Conservation (phyloP, 2,329 filamentous ascomycete species). For the Colletotrichum horii region DNA sequence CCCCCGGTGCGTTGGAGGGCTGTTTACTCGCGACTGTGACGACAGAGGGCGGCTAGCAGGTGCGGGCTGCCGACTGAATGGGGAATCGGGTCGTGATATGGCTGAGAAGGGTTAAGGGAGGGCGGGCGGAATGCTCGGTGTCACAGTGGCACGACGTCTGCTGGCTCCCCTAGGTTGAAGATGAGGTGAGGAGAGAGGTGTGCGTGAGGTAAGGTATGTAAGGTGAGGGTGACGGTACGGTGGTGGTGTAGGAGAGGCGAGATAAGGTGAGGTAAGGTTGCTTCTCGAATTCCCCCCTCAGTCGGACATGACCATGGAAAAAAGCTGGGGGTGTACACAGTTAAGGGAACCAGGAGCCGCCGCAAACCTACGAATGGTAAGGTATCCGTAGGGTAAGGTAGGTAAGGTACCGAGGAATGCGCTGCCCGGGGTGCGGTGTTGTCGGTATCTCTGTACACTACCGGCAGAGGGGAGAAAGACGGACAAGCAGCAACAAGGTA, state of each 20-base stretch:
- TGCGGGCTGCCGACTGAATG: background rate
- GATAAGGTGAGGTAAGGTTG: background rate
- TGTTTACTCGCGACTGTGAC: constrained; percentile 1
- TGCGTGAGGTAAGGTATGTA: background rate
- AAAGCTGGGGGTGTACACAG: background rate
- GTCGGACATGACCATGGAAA: background rate
- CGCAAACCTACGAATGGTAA: background rate
- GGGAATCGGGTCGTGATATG: background rate
- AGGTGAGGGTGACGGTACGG: background rate
- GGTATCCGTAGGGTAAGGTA: background rate
- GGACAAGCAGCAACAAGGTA: background rate
- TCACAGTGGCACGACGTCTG: constrained; percentile 18
- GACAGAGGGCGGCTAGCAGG: background rate
- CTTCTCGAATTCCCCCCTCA: background rate
- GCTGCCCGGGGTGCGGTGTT: background rate
- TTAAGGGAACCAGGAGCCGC: background rate
- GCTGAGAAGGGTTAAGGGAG: constrained; percentile 8
- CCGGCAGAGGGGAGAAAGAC: background rate
- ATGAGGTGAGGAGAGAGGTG: background rate
- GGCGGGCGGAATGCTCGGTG: constrained; percentile 19
- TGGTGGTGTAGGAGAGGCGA: background rate
- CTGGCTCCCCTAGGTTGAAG: background rate
- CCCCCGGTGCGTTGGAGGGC: background rate
- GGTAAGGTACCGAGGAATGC: background rate
- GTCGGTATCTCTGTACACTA: background rate